Base-by-base conservation (phyloP, 169 alveolate genomes). In the Babesia sp. region DNA sequence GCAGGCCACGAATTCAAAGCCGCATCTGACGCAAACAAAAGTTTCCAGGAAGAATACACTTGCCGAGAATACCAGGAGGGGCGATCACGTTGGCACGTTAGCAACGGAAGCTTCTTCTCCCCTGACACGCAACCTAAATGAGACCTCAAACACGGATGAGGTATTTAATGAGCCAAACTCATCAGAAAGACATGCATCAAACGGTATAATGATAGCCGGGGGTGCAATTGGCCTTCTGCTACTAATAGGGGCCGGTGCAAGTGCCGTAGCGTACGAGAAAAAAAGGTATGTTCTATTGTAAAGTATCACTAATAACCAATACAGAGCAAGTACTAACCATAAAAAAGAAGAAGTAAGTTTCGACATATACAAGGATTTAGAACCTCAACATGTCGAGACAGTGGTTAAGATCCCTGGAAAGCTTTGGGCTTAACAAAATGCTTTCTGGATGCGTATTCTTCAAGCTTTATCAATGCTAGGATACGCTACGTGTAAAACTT, bases 131-230 rank as follows among this genome's bases (percentile, higher is more conserved):
- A 14, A 48, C 7, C 33, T 48, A 20, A 6, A 7, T 6, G 26
- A 48, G 20, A 18, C 56, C 18, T 6, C 56, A 48, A 18, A 20
- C 9, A 28, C 12, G 20, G 28, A 48, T 7, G 28, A 48, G 20
- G 56, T 48, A 18, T 18, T 18, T 48, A 8, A 8, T 12, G 56
- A 48, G 12, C 8, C 20, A 20, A 28, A 48, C 20, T 48, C 56
- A 20, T 18, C 56, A 20, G 20, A 28, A 20, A 12, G 56, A 18
- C 20, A 48, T 12, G 56, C 33, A 11, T 55, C 66, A 26, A 55
- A 26, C 33, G 66, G 66, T 33, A 18, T 55, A 16, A 55, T 29
- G 45, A 1, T 55, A 14, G 66, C 66, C 22, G 66, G 66, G 9
- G 66, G 66, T 5, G 45, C 33, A 33, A 29, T 55, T 26, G 66